These are phyloP conservation scores for Microdochium nivale DNA, from an alignment of 2,329 filamentous ascomycete genomes.

Conservation along the genomic window DNA sequence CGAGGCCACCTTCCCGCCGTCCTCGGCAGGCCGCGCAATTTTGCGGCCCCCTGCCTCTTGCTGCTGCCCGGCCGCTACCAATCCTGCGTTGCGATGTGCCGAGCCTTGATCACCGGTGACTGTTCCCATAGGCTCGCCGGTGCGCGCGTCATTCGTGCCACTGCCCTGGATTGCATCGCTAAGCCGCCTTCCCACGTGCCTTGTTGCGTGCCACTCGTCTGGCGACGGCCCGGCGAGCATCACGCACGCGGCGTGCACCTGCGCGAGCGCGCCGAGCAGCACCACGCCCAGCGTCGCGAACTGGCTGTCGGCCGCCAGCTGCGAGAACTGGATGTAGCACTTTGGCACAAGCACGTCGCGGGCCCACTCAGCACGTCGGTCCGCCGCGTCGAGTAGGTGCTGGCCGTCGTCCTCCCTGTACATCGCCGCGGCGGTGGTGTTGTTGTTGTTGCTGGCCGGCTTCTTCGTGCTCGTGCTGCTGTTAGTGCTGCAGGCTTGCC, in stretches of 20 bases:
- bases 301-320: slow-evolving; percentile 62
- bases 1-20: neutral
- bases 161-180: no score
- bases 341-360: slow-evolving; percentile 27
- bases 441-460: slow-evolving; percentile 15
- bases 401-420: neutral
- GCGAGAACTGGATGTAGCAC: slow-evolving; percentile 55
- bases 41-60: neutral
- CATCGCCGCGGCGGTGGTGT: no score
- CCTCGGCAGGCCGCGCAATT: neutral
- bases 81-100: no score
- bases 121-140: no score
- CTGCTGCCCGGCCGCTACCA: no score
- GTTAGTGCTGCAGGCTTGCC: slow-evolving; percentile 4
- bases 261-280: slow-evolving; percentile 56
- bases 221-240: slow-evolving; percentile 19
- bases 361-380: slow-evolving; percentile 27
- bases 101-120: no score
- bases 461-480: slow-evolving; percentile 1
- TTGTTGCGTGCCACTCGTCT: no score
- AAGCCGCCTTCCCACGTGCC: no score
- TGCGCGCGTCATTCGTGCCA: no score
- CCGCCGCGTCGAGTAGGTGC: slow-evolving; percentile 4
- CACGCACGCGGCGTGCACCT: slow-evolving; percentile 38
- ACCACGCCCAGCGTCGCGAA: slow-evolving; percentile 64